Conservation (phyloP, 1,284 basidiomycete species). For the Naganishia albida region DNA sequence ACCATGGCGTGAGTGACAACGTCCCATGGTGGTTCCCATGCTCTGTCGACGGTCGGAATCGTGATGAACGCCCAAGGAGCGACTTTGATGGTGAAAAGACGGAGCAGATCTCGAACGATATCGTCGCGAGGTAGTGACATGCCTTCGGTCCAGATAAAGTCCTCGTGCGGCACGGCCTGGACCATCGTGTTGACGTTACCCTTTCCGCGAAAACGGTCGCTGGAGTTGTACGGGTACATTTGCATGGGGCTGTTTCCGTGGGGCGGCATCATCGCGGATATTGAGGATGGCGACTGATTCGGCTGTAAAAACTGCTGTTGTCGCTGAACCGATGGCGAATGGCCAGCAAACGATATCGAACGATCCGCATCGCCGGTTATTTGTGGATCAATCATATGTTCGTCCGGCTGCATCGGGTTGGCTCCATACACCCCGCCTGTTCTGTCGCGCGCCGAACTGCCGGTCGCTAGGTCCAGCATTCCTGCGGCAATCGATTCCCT, state of each 20-base stretch:
- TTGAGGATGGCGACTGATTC: constrained; percentile 5
- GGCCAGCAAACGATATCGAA: constrained; percentile 7
- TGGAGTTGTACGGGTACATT: constrained; percentile 25
- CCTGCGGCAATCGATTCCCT: constrained; percentile 10
- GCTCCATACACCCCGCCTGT: not conserved
- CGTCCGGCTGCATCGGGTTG: not conserved
- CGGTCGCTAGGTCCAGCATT: constrained; percentile 19
- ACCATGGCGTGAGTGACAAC: constrained; percentile 53
- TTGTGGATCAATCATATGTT: not conserved
- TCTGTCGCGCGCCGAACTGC: not conserved
- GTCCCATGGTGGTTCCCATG: constrained; percentile 46
- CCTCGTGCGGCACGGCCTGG: constrained; percentile 41
- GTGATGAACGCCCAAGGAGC: constrained; percentile 54
- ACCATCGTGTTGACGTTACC: not conserved
- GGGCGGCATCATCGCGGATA: constrained; percentile 14
- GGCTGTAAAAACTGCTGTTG: not conserved
- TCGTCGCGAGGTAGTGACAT: constrained; percentile 47
- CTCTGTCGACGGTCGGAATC: constrained; percentile 37
- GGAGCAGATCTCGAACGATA: constrained; percentile 50
- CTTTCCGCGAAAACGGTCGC: not conserved
- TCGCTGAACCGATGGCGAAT: not conserved
- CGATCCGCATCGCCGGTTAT: not conserved
- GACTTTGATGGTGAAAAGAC: constrained; percentile 48
- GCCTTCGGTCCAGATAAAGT: constrained; percentile 38
- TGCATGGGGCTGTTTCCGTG: constrained; percentile 1